These are phyloP conservation scores for Diaporthe sp. DNA, from an alignment of 2,329 filamentous ascomycete genomes.

Conservation along the genomic window DNA sequence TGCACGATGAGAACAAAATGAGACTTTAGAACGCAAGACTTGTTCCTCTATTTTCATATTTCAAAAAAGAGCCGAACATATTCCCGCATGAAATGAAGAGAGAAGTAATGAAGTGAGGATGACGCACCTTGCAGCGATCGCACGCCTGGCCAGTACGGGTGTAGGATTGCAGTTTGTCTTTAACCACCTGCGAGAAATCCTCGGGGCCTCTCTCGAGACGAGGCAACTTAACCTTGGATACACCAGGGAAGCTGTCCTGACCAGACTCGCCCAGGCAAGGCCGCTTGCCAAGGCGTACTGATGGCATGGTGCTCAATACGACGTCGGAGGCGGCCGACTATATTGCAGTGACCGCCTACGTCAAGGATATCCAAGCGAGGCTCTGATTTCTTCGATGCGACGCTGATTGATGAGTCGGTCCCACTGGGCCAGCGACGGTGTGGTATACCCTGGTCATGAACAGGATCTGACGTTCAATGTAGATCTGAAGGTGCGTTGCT, in stretches of 20 bases:
- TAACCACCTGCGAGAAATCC: conserved; percentile 66
- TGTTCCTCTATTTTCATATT: not conserved
- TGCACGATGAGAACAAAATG: not conserved
- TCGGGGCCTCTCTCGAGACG: conserved; percentile 59
- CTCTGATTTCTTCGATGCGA: not conserved
- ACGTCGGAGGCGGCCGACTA: not conserved
- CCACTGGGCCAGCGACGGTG: not conserved
- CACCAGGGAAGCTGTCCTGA: conserved; percentile 41
- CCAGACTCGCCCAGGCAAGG: conserved; percentile 49
- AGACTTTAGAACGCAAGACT: too few relatives aligned
- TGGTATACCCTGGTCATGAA: not conserved
- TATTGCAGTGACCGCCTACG: not conserved
- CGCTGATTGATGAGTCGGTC: not conserved
- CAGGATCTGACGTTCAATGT: not conserved
- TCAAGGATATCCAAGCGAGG: not conserved
- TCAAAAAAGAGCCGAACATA: too few relatives aligned
- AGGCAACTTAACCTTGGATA: conserved; percentile 58
- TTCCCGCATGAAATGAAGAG: not conserved
- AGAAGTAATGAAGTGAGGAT: not conserved
- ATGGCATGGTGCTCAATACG: conserved; percentile 46
- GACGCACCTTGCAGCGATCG: conserved; percentile 83
- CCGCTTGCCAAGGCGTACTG: conserved; percentile 56
- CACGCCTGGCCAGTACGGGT: conserved; percentile 84
- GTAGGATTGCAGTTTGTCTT: conserved; percentile 65
- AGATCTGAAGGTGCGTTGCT: not conserved